Base-by-base conservation (phyloP, 257 asterid species). In the Thymus mandschuricus region DNA sequence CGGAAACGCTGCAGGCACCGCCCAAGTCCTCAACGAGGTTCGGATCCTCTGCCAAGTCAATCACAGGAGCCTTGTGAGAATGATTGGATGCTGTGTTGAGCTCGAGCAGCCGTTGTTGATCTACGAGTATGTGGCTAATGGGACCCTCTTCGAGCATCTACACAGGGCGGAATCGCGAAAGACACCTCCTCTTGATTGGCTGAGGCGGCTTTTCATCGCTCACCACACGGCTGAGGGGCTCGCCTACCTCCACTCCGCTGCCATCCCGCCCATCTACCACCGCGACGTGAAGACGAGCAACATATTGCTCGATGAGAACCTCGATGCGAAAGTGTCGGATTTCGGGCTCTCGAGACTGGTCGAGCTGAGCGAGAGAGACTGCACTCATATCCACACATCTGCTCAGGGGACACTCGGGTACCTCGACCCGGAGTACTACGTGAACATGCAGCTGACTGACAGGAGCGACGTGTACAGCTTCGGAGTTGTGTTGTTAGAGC, bases 351-450 rank as follows among this genome's bases (percentile, higher is more conserved):
- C 91, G 0, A 80, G 86, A 34, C 68, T 82, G 2, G 82, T 86
- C 11, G 89, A 84, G 69, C 10, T 81, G 29, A 81, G 79, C 0
- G 95, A 86, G 61, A 76, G 78, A 28, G 90, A 88, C 0, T 51
- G 73, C 21, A 84, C 86, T 0, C 88, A 84, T 45, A 86, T 88
- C 11, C 72, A 82, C 74, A 88, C 92, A 0, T 79, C 86, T 0
- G 92, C 92, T 52, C 95, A 88, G 7, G 92, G 95, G 34, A 88
- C 92, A 0, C 29, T 86, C 3, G 92, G 95, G 13, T 86, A 88
- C 33, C 82, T 88, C 0, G 90, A 86, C 74, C 95, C 95, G 0
- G 92, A 88, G 41, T 88, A 86, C 62, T 86, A 86, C 48, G 38
- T 82, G 10, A 88, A 86, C 31, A 79, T 81, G 46, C 88, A 81